Conservation (phyloP, 192 early-diverging fungal species). For the Coemansia sp. region DNA sequence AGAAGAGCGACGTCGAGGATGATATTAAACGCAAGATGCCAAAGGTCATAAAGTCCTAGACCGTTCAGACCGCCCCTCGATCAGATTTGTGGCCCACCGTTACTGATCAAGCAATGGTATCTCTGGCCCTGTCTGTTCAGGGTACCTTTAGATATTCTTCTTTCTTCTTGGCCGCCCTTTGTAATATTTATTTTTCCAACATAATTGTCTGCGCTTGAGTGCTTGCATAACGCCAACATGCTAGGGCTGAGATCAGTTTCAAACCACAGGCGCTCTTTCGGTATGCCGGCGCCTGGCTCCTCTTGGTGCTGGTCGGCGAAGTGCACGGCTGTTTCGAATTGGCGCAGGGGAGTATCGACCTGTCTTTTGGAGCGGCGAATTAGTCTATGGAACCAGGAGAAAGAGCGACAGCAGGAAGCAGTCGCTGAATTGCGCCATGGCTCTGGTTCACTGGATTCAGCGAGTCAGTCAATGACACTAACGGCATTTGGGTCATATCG, state of each 20-base stretch:
- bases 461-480: neutral
- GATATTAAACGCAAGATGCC: constrained; percentile 53
- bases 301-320: neutral
- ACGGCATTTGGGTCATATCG: neutral
- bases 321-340: neutral
- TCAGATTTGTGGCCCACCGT: neutral
- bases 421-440: neutral
- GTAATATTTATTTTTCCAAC: constrained; percentile 1
- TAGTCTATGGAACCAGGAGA: constrained; percentile 20
- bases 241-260: neutral
- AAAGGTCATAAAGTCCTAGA: constrained; percentile 22
- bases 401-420: constrained; percentile 16
- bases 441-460: neutral
- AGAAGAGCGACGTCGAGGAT: constrained; percentile 72
- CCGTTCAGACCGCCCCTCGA: neutral
- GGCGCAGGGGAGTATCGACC: constrained; percentile 10
- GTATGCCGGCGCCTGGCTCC: neutral
- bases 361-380: constrained; percentile 11
- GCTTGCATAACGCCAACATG: neutral
- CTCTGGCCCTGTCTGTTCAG: neutral
- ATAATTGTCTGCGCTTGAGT: neutral
- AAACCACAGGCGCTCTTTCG: neutral
- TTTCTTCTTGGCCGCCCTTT: neutral
- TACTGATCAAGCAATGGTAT: neutral
- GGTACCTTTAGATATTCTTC: neutral